Evolutionary conservation across 2,329 filamentous ascomycete genomes (phyloP).

Genomic region (Graphiopsis chlorocephala): DNA sequence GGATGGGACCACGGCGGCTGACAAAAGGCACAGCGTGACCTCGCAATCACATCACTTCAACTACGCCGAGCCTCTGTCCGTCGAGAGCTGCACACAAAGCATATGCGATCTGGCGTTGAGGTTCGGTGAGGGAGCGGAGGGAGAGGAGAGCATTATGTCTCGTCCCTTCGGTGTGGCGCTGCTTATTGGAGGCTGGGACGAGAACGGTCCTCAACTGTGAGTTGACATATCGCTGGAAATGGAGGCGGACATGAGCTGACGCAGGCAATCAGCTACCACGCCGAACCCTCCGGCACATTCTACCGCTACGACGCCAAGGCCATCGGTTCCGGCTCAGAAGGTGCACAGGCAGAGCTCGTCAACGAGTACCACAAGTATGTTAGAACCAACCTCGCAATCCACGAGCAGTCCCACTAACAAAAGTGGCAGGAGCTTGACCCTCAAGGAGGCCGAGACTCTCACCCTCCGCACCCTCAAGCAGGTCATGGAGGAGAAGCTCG

Average conservation of each 20-base stretch:
- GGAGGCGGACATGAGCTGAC: background rate
- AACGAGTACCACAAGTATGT: conserved; percentile 88
- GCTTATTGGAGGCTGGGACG: conserved; percentile 94
- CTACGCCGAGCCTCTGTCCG: conserved; percentile 90
- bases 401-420: background rate
- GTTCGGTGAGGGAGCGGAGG: conserved; percentile 95
- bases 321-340: conserved; percentile 95
- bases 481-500: conserved; percentile 99
- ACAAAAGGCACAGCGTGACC: conserved; percentile 60
- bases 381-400: background rate
- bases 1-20: background rate
- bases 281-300: conserved; percentile 95
- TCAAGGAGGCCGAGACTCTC: conserved; percentile 88
- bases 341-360: conserved; percentile 94
- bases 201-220: conserved; percentile 88
- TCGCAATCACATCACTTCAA: conserved; percentile 97
- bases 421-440: conserved; percentile 66
- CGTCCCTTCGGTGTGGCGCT: conserved; percentile 94
- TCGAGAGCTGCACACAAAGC: conserved; percentile 97
- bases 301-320: conserved; percentile 99
- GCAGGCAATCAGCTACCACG: conserved; percentile 67
- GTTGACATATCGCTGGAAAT: conserved; percentile 25
- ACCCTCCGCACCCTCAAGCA: conserved; percentile 98
- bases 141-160: conserved; percentile 93
- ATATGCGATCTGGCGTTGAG: conserved; percentile 95